Base-by-base conservation (phyloP, 2,329 filamentous ascomycete genomes). In the Nigrospora oryzae region DNA sequence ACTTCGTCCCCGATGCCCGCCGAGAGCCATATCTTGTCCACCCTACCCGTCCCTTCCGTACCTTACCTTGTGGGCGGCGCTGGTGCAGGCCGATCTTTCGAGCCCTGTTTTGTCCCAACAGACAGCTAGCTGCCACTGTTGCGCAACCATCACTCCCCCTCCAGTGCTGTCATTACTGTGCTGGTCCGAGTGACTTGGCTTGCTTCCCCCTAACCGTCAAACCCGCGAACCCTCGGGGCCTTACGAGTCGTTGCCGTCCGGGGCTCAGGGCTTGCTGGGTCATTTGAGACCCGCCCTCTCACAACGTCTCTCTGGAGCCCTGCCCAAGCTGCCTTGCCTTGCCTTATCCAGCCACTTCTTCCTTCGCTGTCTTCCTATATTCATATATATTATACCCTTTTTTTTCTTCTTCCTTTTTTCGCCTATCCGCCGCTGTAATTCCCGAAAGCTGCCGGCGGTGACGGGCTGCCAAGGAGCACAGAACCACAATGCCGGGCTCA, bases 401-500 rank as follows among this genome's bases (percentile, higher is more conserved):
- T 41, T 31, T 41, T 40, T 17, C 4, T 33, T 23, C 23, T 19
- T 33, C 7, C 30, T n/a, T n/a, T n/a, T n/a, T n/a, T n/a, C 11
- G 15, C 32, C 38, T 13, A 33, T 31, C 38, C 33, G 30, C 30
- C 23, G 31, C 31, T 11, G 32, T 41, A 16, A 16, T 41, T 17
- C 31, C 39, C 19, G 14, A 15, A 15, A 13, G 8, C 31, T 7
- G 17, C 31, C 15, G 39, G 23, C 31, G 34, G 31, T 34, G 39
- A 34, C 39, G 39, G 31, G 31, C 31, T 17, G 31, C 23, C 42
- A 43, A 43, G 50, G 45, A 47, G 48, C 43, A 45, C 41, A 46
- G 16, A 38, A 41, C 37, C 38, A 51, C 51, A 16, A 61, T 60
- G 58, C 53, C 55, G 49, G 45, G 41, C 38, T 53, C 51, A 47